These are phyloP conservation scores for Pelargonium cotyledonis DNA, from an alignment of 441 rosid species.

Conservation along the genomic window DNA sequence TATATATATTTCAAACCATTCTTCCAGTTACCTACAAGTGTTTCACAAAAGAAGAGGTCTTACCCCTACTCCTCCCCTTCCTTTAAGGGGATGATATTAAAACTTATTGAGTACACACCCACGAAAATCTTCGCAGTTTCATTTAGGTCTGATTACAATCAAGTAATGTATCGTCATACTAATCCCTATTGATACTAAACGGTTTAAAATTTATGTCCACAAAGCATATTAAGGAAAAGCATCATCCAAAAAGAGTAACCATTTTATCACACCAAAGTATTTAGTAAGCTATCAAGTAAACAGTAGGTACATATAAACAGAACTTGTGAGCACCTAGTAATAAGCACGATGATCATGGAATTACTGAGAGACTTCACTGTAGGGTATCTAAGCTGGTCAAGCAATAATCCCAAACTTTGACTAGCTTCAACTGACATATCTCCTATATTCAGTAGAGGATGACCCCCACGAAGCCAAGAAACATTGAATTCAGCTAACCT, in stretches of 20 bases:
- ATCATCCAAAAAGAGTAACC: not conserved
- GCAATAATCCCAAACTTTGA: conserved; percentile 66
- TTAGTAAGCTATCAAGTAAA: conserved; percentile 14
- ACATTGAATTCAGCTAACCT: conserved; percentile 56
- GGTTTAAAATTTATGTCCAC: not conserved
- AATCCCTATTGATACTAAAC: not conserved
- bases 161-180: not conserved
- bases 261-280: not conserved
- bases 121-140: not conserved
- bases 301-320: conserved; percentile 13
- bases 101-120: not conserved
- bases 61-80: not conserved
- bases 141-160: not conserved
- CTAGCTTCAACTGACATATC: conserved; percentile 94
- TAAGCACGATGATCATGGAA: conserved; percentile 61
- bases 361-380: conserved; percentile 71
- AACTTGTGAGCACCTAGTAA: conserved; percentile 50
- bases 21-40: conserved; percentile 10
- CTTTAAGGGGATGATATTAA: not conserved
- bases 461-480: conserved; percentile 84
- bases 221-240: not conserved
- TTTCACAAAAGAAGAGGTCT: conserved; percentile 2
- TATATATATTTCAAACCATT: not conserved
- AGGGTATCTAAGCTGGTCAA: conserved; percentile 92
- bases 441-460: conserved; percentile 79